Evolutionary conservation across 805 yeast genomes (phyloP), one percentile per base, ranked within the genome.

Genomic region (Hanseniaspora jakobsenii): DNA sequence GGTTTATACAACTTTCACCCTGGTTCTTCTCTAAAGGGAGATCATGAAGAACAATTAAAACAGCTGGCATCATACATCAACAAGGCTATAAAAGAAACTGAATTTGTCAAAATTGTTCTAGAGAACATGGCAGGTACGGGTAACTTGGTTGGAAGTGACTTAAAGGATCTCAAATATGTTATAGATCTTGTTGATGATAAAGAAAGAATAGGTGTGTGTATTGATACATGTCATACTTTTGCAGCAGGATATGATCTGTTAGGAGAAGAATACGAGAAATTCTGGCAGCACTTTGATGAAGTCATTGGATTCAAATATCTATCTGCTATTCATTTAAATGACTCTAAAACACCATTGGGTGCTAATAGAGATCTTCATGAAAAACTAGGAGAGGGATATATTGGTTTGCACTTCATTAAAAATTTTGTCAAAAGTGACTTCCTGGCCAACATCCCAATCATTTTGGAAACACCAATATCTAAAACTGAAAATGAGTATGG

Each of bases 111-210:
- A 55, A 77, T 91, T 35, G 93, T 91, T 10, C 69, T 91, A 48
- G 98, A 91, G 56, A 91, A 89, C 57, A 91, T 91, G 98, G 95
- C 98, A 1, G 98, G 98, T 8, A 93, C 85, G 53, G 95, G 95
- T 2, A 80, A 82, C 50, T 70, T 89, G 49, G 80, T 91, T 32
- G 98, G 97, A 1, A 78, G 89, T 3, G 67, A 72, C 32, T 63
- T 89, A 23, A 75, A 81, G 51, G 97, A 91, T 55, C 66, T 91
- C 38, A 66, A 70, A 23, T 72, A 71, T 18, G 87, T 91, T 13
- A 84, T 91, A 35, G 79, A 73, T 29, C 56, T 75, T 67, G 73
- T 91, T n/a, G 81, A 85, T 1, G 73, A 86, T 55, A 87, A 87
- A 60, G 57, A 63, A 1, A 69, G 98, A 47, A 78, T 91, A n/a